Percentiles rank a stretch among this genome's conserved stretches.
Evolutionary conservation across 345 rosid genomes (phyloP).

Genomic region (Corchorus capsularis): DNA sequence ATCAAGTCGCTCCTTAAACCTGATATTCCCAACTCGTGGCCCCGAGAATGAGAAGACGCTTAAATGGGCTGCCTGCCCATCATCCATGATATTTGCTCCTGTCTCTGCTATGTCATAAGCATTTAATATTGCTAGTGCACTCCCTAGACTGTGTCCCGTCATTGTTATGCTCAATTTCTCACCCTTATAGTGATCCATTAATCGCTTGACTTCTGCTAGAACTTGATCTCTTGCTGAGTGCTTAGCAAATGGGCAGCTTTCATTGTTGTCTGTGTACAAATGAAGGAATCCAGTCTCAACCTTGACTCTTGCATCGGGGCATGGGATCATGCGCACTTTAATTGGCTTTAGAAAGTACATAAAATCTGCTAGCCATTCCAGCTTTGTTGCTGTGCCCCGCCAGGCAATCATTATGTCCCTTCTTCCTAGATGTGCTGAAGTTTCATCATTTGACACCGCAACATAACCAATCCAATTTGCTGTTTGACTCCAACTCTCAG

Average conservation of each 20-base stretch:
- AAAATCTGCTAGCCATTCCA: constrained; percentile 35
- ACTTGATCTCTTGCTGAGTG: constrained; percentile 28
- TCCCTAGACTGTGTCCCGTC: constrained; percentile 33
- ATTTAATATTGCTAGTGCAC: constrained; percentile 27
- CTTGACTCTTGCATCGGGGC: constrained; percentile 21
- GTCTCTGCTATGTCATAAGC: constrained; percentile 36
- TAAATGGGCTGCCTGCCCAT: constrained; percentile 14
- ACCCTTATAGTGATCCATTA: background rate
- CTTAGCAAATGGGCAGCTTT: constrained; percentile 14
- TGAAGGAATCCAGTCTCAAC: constrained; percentile 32
- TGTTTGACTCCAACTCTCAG: constrained; percentile 22
- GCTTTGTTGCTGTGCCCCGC: constrained; percentile 26
- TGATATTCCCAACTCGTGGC: constrained; percentile 31
- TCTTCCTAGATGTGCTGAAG: constrained; percentile 22
- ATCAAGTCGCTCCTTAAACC: constrained; percentile 27
- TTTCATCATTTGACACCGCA: constrained; percentile 33
- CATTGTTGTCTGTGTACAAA: constrained; percentile 28
- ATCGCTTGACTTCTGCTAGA: constrained; percentile 15
- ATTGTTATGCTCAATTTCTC: constrained; percentile 38
- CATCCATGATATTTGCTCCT: constrained; percentile 14
- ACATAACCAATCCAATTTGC: constrained; percentile 41
- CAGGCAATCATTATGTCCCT: constrained; percentile 26
- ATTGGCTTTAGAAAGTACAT: constrained; percentile 25
- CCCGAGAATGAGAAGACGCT: constrained; percentile 30
- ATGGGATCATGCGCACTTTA: constrained; percentile 13